Evolutionary conservation across 352 stramenopile genomes (phyloP).

Genomic region (Phytophthora palmivora): DNA sequence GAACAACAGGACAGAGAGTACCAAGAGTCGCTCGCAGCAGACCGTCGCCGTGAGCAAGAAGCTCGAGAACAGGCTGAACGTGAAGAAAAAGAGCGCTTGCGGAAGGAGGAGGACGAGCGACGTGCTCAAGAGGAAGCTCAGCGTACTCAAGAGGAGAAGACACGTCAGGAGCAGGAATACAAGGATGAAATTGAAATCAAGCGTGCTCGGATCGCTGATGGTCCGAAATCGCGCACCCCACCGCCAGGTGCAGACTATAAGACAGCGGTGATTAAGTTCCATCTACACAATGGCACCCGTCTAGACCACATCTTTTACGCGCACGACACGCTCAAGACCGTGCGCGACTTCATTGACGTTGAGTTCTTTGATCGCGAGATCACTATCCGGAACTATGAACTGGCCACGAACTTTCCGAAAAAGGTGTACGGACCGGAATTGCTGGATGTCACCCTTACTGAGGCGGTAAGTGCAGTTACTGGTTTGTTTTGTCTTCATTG

Average conservation of each 20-base stretch:
- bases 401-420: constrained; percentile 89
- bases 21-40: constrained; percentile 90
- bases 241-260: constrained; percentile 65
- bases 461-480: constrained; percentile 57
- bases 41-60: constrained; percentile 83
- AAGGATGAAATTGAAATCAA: constrained; percentile 67
- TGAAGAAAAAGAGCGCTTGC: constrained; percentile 47
- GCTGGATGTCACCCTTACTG: constrained; percentile 64
- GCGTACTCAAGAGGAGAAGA: constrained; percentile 34
- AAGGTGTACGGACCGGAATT: constrained; percentile 72
- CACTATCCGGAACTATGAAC: constrained; percentile 79
- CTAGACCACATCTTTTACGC: constrained; percentile 85
- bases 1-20: constrained; percentile 95
- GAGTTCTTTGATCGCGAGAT: constrained; percentile 83
- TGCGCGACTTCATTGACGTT: constrained; percentile 86
- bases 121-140: constrained; percentile 36
- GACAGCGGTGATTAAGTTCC: constrained; percentile 81
- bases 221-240: constrained; percentile 55
- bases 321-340: constrained; percentile 77
- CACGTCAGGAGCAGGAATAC: constrained; percentile 40
- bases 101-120: constrained; percentile 48
- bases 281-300: constrained; percentile 79
- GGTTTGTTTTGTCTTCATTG: background rate
- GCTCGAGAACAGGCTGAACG: constrained; percentile 53
- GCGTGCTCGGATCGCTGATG: constrained; percentile 50